Evolutionary conservation across 768 basidiomycete species (phyloP).

Genomic region (Tricholoma matsutake): DNA sequence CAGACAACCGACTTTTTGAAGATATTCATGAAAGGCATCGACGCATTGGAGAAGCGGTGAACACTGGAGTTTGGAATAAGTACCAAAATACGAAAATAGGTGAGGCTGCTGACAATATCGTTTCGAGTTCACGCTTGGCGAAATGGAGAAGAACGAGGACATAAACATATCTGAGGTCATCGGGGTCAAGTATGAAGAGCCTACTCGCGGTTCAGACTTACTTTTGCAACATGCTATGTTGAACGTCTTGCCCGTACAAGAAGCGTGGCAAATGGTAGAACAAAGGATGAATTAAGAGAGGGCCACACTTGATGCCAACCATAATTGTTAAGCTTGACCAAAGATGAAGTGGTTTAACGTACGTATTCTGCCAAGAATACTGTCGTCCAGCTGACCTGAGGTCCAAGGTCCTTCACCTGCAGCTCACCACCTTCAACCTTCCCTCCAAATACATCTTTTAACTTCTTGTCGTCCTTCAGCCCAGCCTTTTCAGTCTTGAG

Average conservation of each 20-base stretch:
- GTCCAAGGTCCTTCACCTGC: slow-evolving; percentile 84
- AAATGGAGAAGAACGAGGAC: slow-evolving; percentile 84
- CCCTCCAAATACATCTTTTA: slow-evolving; percentile 50
- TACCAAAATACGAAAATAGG: background rate
- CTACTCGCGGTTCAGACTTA: slow-evolving; percentile 26
- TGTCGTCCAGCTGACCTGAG: slow-evolving; percentile 84
- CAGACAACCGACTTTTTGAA: slow-evolving; percentile 75
- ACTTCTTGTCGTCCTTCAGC: slow-evolving; percentile 58
- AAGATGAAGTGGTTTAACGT: slow-evolving; percentile 28
- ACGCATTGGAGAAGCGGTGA: slow-evolving; percentile 93
- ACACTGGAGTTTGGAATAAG: slow-evolving; percentile 45
- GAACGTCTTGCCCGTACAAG: slow-evolving; percentile 67
- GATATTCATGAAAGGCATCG: slow-evolving; percentile 84
- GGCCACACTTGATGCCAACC: slow-evolving; percentile 59
- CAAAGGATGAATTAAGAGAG: slow-evolving; percentile 84
- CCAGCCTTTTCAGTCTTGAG: slow-evolving; percentile 58
- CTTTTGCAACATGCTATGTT: slow-evolving; percentile 79
- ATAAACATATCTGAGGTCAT: slow-evolving; percentile 52
- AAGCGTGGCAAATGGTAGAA: slow-evolving; percentile 69
- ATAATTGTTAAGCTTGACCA: slow-evolving; percentile 3
- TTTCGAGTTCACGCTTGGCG: slow-evolving; percentile 89
- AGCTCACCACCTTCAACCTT: slow-evolving; percentile 62
- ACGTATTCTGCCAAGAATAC: slow-evolving; percentile 97
- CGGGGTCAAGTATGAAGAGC: background rate
- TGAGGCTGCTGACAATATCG: slow-evolving; percentile 63